phyloP scores from a whole-genome alignment of 768 basidiomycete genomes.

The Hortiboletus campestris region DNA sequence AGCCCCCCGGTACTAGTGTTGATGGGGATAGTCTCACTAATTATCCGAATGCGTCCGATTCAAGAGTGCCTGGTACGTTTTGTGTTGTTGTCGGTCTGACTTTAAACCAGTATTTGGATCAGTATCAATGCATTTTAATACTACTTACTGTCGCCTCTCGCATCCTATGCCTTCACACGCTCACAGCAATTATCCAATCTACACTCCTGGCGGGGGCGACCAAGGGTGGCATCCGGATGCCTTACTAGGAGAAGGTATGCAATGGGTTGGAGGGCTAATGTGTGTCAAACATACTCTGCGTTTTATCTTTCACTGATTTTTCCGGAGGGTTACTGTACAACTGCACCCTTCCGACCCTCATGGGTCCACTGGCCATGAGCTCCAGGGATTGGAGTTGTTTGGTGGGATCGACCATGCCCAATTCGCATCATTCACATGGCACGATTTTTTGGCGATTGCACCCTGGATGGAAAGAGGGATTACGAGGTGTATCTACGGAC shows the following conservation, averaged over 20 bases:
- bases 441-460: conserved; percentile 67
- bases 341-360: conserved; percentile 46
- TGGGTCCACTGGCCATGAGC: conserved; percentile 34
- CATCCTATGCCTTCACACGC: conserved; percentile 56
- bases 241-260: conserved; percentile 55
- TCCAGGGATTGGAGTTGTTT: conserved; percentile 51
- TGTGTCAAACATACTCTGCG: conserved; percentile 29
- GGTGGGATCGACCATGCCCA: conserved; percentile 49
- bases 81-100: background rate
- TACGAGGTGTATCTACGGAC: conserved; percentile 63
- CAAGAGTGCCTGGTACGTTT: conserved; percentile 2
- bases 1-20: conserved; percentile 21
- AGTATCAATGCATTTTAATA: conserved; percentile 4
- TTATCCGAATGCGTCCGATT: conserved; percentile 2
- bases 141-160: conserved; percentile 43
- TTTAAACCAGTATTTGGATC: background rate
- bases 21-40: background rate
- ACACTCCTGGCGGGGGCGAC: conserved; percentile 68
- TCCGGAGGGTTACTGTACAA: conserved; percentile 59
- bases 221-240: conserved; percentile 57
- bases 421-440: conserved; percentile 69
- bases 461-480: conserved; percentile 76
- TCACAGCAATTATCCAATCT: conserved; percentile 68
- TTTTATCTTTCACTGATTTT: conserved; percentile 6
- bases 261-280: conserved; percentile 77